phyloP scores from a whole-genome alignment of 2,329 filamentous ascomycete genomes.

The Sarocladium brachiariae region DNA sequence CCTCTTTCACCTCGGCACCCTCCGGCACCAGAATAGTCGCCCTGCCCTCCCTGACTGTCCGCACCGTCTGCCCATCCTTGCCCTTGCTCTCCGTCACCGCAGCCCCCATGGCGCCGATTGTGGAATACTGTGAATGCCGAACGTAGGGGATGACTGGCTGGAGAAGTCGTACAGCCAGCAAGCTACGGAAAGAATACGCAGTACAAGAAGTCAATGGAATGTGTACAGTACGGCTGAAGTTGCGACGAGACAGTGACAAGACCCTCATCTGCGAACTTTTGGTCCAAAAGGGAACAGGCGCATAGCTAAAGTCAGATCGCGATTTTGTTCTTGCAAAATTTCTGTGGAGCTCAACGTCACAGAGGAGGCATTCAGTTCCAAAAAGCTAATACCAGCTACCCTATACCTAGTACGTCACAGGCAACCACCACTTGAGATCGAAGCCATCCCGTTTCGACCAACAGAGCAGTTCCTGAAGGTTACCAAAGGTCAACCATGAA shows the following conservation, averaged over 20 bases:
- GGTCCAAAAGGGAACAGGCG: not conserved
- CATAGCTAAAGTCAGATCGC: not conserved
- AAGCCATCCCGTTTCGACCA: too few relatives aligned
- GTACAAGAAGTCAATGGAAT: not conserved
- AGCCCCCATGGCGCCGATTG: not conserved
- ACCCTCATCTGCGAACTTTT: not conserved
- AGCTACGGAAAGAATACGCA: not conserved
- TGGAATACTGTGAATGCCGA: conserved; percentile 14
- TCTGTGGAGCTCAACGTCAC: not conserved
- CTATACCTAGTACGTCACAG: too few relatives aligned
- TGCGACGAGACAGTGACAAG: not conserved
- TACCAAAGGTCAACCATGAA: too few relatives aligned
- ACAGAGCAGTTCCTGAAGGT: too few relatives aligned
- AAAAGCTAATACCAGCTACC: not conserved
- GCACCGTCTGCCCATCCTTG: conserved; percentile 41
- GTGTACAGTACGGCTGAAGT: not conserved
- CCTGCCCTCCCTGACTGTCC: conserved; percentile 47
- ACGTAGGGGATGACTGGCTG: conserved; percentile 6
- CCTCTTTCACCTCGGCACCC: conserved; percentile 35
- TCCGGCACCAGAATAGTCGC: conserved; percentile 50
- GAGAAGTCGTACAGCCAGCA: not conserved
- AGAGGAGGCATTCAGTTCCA: not conserved
- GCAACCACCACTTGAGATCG: too few relatives aligned
- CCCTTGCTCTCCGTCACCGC: conserved; percentile 16
- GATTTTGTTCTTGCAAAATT: not conserved